phyloP scores from a whole-genome alignment of 1,284 basidiomycete genomes.

The Leccinum subspadiceum region DNA sequence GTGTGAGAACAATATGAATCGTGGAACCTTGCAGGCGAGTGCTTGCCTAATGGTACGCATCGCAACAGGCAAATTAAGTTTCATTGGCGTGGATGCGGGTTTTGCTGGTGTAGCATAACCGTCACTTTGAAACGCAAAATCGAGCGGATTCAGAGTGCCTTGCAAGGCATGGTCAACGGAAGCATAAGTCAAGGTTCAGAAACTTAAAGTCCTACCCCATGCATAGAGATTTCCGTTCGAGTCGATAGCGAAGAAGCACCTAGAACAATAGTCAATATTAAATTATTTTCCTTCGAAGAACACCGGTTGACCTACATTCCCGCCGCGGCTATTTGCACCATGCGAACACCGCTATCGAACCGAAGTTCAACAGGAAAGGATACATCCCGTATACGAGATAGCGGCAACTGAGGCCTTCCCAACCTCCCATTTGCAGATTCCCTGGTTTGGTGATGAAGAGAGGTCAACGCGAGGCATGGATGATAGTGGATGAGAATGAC shows the following conservation, averaged over 20 bases:
- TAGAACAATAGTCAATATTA: slow-evolving; percentile 27
- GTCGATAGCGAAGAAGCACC: slow-evolving; percentile 81
- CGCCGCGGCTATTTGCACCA: slow-evolving; percentile 74
- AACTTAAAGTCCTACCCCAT: slow-evolving; percentile 61
- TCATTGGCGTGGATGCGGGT: slow-evolving; percentile 50
- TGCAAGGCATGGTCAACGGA: slow-evolving; percentile 9
- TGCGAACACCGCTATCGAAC: slow-evolving; percentile 52
- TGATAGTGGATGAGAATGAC: background rate
- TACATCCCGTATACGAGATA: slow-evolving; percentile 39
- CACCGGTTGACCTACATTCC: slow-evolving; percentile 60
- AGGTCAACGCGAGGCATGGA: slow-evolving; percentile 3
- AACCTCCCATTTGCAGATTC: slow-evolving; percentile 58
- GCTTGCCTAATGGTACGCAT: slow-evolving; percentile 63
- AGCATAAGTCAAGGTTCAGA: background rate
- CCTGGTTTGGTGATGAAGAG: slow-evolving; percentile 37
- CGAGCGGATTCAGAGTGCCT: slow-evolving; percentile 64
- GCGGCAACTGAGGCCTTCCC: slow-evolving; percentile 43
- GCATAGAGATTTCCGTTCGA: slow-evolving; percentile 71
- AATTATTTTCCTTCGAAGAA: slow-evolving; percentile 8
- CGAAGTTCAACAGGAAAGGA: slow-evolving; percentile 62
- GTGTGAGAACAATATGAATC: slow-evolving; percentile 16
- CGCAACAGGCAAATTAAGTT: slow-evolving; percentile 52
- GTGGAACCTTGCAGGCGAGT: background rate
- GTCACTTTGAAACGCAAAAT: slow-evolving; percentile 42
- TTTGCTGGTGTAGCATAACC: slow-evolving; percentile 58